These are phyloP conservation scores for Pythium brachiatum DNA, from an alignment of 352 stramenopile species.

Conservation along the genomic window DNA sequence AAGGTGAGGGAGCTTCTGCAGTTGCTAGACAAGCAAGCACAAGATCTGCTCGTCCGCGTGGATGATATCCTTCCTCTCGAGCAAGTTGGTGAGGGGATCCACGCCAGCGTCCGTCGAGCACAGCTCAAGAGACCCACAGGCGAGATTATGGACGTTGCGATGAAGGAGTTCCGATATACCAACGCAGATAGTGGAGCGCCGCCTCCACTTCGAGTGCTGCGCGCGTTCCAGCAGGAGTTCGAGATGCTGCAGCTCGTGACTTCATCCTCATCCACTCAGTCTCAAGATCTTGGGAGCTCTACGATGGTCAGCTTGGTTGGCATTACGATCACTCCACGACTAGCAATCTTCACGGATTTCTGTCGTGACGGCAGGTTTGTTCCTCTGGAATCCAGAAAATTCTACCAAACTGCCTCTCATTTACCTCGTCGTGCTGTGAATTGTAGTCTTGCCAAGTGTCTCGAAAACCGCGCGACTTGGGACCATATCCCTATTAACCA, in stretches of 20 bases:
- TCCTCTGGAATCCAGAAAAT: too few relatives aligned
- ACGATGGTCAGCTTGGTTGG: neutral
- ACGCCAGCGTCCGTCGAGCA: conserved; percentile 16
- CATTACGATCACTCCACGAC: conserved; percentile 13
- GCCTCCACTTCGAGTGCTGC: conserved; percentile 18
- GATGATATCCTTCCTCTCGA: conserved; percentile 2
- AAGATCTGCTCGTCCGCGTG: neutral
- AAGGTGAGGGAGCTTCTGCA: conserved; percentile 5
- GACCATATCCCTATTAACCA: conserved; percentile 1
- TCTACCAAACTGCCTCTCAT: too few relatives aligned
- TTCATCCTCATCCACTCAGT: neutral
- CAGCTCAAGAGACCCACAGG: neutral
- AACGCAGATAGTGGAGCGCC: neutral
- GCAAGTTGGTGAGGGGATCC: conserved; percentile 19
- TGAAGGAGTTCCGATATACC: conserved; percentile 28
- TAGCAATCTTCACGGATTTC: conserved; percentile 24
- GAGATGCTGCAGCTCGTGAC: conserved; percentile 14
- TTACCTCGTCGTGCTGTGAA: too few relatives aligned
- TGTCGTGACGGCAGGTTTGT: conserved; percentile 23
- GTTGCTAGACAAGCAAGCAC: neutral
- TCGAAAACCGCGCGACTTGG: conserved; percentile 5
- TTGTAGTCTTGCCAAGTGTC: conserved; percentile 18
- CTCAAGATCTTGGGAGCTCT: neutral
- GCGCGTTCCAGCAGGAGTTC: conserved; percentile 19
- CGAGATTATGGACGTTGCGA: conserved; percentile 9